A percentile compares a stretch with the other conserved stretches of the same genome.
These are phyloP conservation scores for Terfezia boudieri DNA, from an alignment of 495 filamentous ascomycete genomes.

Conservation along the genomic window DNA sequence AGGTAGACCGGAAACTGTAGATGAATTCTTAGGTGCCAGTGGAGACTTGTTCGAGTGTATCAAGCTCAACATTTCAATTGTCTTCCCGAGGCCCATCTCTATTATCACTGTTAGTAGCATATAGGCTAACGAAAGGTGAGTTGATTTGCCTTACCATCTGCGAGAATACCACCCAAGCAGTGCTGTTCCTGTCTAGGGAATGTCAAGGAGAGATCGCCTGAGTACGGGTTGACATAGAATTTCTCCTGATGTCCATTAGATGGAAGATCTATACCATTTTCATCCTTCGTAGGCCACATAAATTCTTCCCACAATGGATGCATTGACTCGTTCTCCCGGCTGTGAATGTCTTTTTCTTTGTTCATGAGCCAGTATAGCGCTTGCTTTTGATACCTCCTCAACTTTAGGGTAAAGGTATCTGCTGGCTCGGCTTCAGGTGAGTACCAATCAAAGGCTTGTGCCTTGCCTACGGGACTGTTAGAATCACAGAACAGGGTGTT, in stretches of 20 bases:
- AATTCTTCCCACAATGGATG: conserved; percentile 98
- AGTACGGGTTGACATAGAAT: conserved; percentile 95
- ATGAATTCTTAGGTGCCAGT: conserved; percentile 12
- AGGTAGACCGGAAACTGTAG: conserved; percentile 17
- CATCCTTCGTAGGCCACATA: conserved; percentile 65
- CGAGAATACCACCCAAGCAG: conserved; percentile 79
- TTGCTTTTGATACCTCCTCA: conserved; percentile 89
- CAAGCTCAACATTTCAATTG: conserved; percentile 90
- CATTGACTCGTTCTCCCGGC: conserved; percentile 50
- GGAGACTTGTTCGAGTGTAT: conserved; percentile 64
- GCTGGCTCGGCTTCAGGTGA: conserved; percentile 70
- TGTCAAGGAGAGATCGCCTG: conserved; percentile 75
- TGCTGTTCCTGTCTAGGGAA: conserved; percentile 89
- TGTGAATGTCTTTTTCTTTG: conserved; percentile 50
- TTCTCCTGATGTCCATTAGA: conserved; percentile 35
- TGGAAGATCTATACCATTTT: conserved; percentile 55
- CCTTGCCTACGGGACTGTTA: conserved; percentile 39
- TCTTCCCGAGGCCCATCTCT: conserved; percentile 64
- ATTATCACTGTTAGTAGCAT: not conserved
- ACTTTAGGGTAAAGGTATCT: conserved; percentile 52
- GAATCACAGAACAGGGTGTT: not conserved
- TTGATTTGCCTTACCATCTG: conserved; percentile 51
- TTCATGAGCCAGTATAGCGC: conserved; percentile 86
- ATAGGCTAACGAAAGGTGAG: not conserved
- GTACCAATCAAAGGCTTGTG: conserved; percentile 87